phyloP scores from a whole-genome alignment of 2,329 filamentous ascomycete genomes.

The Fusarium penzigii region DNA sequence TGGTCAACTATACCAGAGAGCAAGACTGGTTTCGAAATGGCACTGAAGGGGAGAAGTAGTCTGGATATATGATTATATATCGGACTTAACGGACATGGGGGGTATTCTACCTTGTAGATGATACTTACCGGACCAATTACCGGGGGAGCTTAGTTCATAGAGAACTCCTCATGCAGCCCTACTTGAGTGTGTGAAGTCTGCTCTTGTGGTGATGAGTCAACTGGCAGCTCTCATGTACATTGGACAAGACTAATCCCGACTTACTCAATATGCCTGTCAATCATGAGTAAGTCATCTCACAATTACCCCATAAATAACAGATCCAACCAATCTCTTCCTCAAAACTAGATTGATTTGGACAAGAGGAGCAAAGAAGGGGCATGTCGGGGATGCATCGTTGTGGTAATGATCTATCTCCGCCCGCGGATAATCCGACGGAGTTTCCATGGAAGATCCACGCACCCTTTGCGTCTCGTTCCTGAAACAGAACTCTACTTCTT shows the following conservation, averaged over 20 bases:
- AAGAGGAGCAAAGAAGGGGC: neutral
- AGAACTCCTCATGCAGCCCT: neutral
- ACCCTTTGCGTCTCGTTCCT: slow-evolving; percentile 4
- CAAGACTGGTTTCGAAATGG: too few species aligned
- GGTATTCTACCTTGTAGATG: too few species aligned
- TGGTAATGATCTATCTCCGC: neutral
- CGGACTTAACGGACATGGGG: too few species aligned
- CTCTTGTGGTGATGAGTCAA: neutral
- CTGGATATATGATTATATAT: too few species aligned
- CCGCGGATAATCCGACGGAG: slow-evolving; percentile 26
- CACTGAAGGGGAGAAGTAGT: too few species aligned
- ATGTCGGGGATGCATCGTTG: neutral
- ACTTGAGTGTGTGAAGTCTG: neutral
- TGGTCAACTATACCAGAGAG: too few species aligned
- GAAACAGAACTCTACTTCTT: slow-evolving; percentile 10
- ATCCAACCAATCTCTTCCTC: neutral
- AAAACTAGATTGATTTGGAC: neutral
- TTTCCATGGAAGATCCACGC: slow-evolving; percentile 16
- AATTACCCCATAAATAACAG: neutral
- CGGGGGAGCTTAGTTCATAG: too few species aligned
- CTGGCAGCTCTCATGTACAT: neutral
- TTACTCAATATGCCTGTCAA: neutral
- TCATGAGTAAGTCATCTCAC: neutral
- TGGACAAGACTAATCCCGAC: neutral
- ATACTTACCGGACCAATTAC: too few species aligned